Percentiles rank a stretch among this genome's conserved stretches.
Evolutionary conservation across 2,329 filamentous ascomycete species (phyloP).

Genomic region (Colletotrichum zoysiae): DNA sequence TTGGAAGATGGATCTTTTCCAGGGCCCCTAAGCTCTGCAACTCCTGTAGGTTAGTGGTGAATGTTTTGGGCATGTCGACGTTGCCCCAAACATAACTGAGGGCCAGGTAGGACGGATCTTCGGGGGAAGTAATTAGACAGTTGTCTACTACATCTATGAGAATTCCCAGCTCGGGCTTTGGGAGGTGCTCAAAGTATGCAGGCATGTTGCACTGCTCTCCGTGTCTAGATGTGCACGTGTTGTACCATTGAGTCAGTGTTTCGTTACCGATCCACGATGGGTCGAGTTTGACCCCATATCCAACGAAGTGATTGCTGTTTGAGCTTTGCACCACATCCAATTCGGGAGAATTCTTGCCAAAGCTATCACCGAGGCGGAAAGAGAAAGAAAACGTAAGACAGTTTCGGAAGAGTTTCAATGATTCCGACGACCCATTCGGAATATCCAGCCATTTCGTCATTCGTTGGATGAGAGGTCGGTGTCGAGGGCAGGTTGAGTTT

Average conservation of each 20-base stretch:
- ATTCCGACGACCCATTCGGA: not conserved
- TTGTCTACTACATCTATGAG: not conserved
- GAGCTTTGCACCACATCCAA: not conserved
- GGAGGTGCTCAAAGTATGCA: not conserved
- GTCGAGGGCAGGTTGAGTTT: not conserved
- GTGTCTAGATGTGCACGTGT: not conserved
- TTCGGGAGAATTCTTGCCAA: not conserved
- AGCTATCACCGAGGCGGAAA: not conserved
- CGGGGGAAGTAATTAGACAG: not conserved
- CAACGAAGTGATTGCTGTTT: not conserved
- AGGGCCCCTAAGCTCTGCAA: not conserved
- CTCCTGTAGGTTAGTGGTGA: not conserved
- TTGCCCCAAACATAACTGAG: constrained; percentile 22
- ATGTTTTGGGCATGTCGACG: not conserved
- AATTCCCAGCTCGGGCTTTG: not conserved
- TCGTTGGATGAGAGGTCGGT: not conserved
- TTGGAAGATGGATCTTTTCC: not conserved
- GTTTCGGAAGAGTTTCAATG: not conserved
- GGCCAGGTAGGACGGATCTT: not conserved
- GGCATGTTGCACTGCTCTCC: not conserved
- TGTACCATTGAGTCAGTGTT: not conserved
- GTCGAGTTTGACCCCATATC: not conserved
- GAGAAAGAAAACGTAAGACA: not conserved
- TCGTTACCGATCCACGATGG: not conserved
- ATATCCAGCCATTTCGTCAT: not conserved